Base-by-base conservation (phyloP, 2,329 filamentous ascomycete species). In the Colletotrichum cereale region DNA sequence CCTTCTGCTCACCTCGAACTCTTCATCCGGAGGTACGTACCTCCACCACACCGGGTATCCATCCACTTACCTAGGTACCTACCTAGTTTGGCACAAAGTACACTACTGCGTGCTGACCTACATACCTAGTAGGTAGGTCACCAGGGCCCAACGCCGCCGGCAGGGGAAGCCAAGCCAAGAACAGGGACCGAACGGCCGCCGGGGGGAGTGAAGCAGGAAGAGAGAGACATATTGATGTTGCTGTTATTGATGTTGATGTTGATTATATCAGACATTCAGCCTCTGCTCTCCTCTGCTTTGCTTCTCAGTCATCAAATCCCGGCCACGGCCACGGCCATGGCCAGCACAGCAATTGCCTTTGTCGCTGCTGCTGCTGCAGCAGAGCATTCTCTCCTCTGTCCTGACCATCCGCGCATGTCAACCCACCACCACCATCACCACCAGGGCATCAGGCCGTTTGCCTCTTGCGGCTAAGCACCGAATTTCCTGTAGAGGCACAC, bases 101-200 rank as follows among this genome's bases (percentile, higher is more conserved):
- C 18, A 16, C 4, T 8, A 40, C 38, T 40, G 14, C 38, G 38
- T 40, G 18, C 14, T n/a, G n/a, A n/a, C n/a, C n/a, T n/a, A n/a
- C n/a, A n/a, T 40, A 40, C 38, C 38, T 42, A 18, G 14, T 21
- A 42, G 42, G 42, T n/a, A 21, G 18, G 18, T 42, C 42, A 5
- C 11, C 21, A 14, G 29, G n/a, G 7, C 12, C 55, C 36, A 58
- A 36, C 21, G 21, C n/a, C 36, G 38, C 36, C 36, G 55, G 38
- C 24, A 58, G 55, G 36, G 36, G 24, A 42, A 40, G 55, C 55
- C 55, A 42, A 40, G n/a, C 55, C 34, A 24, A 57, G 55, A n/a
- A n/a, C 29, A 55, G 34, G 12, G 8, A 18, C 50, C 18, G n/a
- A 40, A 57, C n/a, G 36, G 5, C 12, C 34, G 24, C 34, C 34